Percentiles rank a stretch among this genome's conserved stretches.
Evolutionary conservation across 768 basidiomycete genomes (phyloP).

Genomic region (Boletus eberwhitei): DNA sequence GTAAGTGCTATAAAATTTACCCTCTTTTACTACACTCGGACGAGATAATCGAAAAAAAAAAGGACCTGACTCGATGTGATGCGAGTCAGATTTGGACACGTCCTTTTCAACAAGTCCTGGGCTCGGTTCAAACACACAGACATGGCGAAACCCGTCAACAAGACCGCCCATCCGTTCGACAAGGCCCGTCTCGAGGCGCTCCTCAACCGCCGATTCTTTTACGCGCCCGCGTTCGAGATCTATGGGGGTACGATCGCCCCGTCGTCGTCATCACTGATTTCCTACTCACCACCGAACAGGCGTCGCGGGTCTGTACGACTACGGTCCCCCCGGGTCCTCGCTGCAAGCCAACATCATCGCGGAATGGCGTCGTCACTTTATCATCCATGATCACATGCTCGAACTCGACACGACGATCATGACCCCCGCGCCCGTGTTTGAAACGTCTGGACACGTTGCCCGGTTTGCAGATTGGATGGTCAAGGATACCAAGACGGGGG

Average conservation of each 20-base stretch:
- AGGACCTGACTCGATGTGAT: conserved; percentile 12
- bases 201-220: conserved; percentile 92
- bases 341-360: conserved; percentile 95
- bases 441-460: conserved; percentile 96
- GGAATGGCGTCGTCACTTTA: conserved; percentile 97
- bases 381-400: conserved; percentile 97
- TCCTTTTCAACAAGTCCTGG: background rate
- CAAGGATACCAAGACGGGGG: conserved; percentile 91
- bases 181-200: conserved; percentile 81
- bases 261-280: background rate
- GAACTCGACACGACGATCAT: conserved; percentile 98
- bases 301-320: conserved; percentile 96
- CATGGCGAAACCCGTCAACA: conserved; percentile 54
- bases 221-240: conserved; percentile 97
- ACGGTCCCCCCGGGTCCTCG: conserved; percentile 93
- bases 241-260: conserved; percentile 80
- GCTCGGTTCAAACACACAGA: conserved; percentile 20
- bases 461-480: conserved; percentile 99
- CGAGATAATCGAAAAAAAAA: conserved; percentile 1
- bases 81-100: conserved; percentile 26
- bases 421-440: conserved; percentile 92
- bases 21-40: background rate
- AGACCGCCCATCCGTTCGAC: conserved; percentile 82
- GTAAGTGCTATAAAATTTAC: too few species aligned
- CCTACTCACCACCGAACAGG: conserved; percentile 35